phyloP scores from a whole-genome alignment of 176 grass and related monocot genomes.

The Juncus effusus region DNA sequence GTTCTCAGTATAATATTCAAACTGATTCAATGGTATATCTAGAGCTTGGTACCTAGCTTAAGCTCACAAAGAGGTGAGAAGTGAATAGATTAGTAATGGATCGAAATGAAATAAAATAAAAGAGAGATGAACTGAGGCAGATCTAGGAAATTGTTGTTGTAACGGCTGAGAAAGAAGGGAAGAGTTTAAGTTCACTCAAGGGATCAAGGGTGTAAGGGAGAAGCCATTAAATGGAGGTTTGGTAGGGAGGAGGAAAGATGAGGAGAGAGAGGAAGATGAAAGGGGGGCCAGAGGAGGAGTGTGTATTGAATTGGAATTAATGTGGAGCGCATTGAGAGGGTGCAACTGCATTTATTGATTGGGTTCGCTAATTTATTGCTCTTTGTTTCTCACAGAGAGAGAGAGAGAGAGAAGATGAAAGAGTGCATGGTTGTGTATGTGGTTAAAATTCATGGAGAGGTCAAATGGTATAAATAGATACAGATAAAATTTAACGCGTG shows the following conservation, averaged over 20 bases:
- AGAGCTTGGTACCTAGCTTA: conserved; percentile 13
- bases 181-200: background rate
- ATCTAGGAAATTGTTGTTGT: conserved; percentile 14
- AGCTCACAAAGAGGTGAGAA: background rate
- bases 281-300: conserved; percentile 34
- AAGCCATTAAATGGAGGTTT: conserved; percentile 19
- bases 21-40: conserved; percentile 2
- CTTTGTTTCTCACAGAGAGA: conserved; percentile 20
- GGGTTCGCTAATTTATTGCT: conserved; percentile 53
- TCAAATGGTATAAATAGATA: conserved; percentile 24
- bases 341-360: conserved; percentile 96
- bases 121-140: background rate
- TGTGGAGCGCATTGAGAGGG: conserved; percentile 75
- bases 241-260: conserved; percentile 11
- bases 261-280: conserved; percentile 2
- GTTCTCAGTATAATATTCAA: conserved; percentile 13
- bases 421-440: conserved; percentile 11
- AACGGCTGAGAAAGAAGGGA: background rate
- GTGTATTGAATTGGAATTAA: conserved; percentile 84
- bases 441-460: conserved; percentile 24
- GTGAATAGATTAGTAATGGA: background rate
- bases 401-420: conserved; percentile 35
- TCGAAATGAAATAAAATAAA: background rate
- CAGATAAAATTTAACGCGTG: conserved; percentile 8
- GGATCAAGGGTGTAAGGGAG: conserved; percentile 4